phyloP scores from a whole-genome alignment of 2,329 filamentous ascomycete species.

The Penicillium sp. region DNA sequence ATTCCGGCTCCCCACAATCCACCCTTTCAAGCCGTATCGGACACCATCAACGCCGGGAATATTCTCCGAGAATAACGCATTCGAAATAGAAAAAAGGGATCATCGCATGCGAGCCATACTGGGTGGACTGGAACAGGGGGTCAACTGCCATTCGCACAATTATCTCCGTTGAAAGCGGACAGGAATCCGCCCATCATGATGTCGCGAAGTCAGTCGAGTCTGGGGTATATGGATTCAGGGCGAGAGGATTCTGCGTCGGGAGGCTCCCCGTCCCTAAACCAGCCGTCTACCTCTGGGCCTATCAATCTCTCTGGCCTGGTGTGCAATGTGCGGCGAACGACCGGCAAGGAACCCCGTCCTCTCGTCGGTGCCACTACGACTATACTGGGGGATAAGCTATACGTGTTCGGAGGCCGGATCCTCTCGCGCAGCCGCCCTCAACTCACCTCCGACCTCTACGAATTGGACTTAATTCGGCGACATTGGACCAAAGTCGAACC shows the following conservation, averaged over 20 bases:
- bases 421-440: slow-evolving; percentile 75
- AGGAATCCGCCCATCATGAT: slow-evolving; percentile 23
- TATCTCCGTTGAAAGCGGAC: slow-evolving; percentile 4
- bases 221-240: slow-evolving; percentile 28
- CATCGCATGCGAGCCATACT: slow-evolving; percentile 2
- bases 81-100: background rate
- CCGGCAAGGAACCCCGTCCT: slow-evolving; percentile 79
- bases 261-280: slow-evolving; percentile 24
- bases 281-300: slow-evolving; percentile 36
- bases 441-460: slow-evolving; percentile 82
- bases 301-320: slow-evolving; percentile 58
- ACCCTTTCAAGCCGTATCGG: background rate
- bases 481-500: slow-evolving; percentile 90
- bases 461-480: slow-evolving; percentile 78
- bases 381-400: slow-evolving; percentile 87
- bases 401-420: slow-evolving; percentile 87
- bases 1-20: slow-evolving; percentile 1
- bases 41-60: slow-evolving; percentile 1
- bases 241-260: slow-evolving; percentile 28
- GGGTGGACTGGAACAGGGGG: background rate
- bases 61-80: background rate
- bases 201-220: slow-evolving; percentile 35
- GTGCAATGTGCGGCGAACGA: slow-evolving; percentile 68
- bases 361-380: slow-evolving; percentile 93
- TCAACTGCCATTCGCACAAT: slow-evolving; percentile 1